These are phyloP conservation scores for Blastobotrys chiropterorum DNA, from an alignment of 805 yeast genomes.

Conservation along the genomic window DNA sequence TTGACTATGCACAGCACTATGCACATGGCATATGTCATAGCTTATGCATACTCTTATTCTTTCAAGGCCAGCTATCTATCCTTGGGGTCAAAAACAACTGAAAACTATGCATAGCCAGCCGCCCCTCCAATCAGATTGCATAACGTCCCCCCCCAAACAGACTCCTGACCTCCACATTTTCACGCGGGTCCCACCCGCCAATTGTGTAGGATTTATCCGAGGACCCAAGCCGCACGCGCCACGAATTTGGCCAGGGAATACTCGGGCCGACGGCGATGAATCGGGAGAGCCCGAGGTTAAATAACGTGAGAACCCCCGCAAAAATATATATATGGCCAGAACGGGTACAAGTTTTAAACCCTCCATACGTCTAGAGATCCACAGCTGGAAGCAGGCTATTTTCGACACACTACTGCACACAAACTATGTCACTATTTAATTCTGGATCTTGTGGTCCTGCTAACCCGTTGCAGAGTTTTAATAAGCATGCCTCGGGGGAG, in stretches of 20 bases:
- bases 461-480: conserved; percentile 24
- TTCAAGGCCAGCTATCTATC: no score
- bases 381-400: background rate
- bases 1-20: no score
- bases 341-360: background rate
- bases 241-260: background rate
- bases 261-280: background rate
- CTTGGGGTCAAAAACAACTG: no score
- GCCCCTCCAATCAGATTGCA: no score
- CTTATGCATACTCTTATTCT: no score
- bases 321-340: background rate
- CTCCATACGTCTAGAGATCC: background rate
- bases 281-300: background rate
- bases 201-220: background rate
- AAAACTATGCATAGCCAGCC: no score
- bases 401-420: background rate
- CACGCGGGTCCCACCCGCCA: background rate
- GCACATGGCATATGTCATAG: no score
- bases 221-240: background rate
- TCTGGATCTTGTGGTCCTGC: conserved; percentile 26
- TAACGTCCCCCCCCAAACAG: no score
- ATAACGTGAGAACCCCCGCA: background rate
- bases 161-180: background rate
- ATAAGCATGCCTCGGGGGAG: conserved; percentile 22
- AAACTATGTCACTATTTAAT: background rate